Conservation (phyloP, 2,329 filamentous ascomycete genomes). For the Alternaria dauci region DNA sequence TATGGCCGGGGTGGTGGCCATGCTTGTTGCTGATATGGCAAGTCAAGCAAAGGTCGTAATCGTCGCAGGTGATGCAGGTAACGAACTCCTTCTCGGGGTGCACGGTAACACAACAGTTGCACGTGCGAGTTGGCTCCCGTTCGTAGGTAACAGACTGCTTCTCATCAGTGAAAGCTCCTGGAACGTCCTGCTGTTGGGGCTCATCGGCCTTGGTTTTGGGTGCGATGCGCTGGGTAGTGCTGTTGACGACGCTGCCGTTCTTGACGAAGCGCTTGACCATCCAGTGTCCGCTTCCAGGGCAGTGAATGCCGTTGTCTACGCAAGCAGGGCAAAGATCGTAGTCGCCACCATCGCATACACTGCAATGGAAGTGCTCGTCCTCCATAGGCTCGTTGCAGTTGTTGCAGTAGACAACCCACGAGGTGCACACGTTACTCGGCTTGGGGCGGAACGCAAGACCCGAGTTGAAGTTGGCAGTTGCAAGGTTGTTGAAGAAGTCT, state of each 20-base stretch:
- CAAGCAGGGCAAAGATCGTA: slow-evolving; percentile 90
- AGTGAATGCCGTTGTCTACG: slow-evolving; percentile 77
- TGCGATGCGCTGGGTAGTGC: slow-evolving; percentile 81
- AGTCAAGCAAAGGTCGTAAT: slow-evolving; percentile 88
- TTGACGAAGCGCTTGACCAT: slow-evolving; percentile 88
- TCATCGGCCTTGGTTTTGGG: slow-evolving; percentile 64
- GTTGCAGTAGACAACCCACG: slow-evolving; percentile 93
- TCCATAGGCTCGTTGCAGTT: slow-evolving; percentile 80
- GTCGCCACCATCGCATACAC: slow-evolving; percentile 89
- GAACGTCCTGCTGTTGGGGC: slow-evolving; percentile 53
- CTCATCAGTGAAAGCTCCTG: slow-evolving; percentile 57
- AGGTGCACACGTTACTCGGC: slow-evolving; percentile 50
- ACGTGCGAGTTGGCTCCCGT: slow-evolving; percentile 67
- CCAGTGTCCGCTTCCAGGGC: slow-evolving; percentile 84
- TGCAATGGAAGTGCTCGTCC: slow-evolving; percentile 91
- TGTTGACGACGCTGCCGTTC: slow-evolving; percentile 81
- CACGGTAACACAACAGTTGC: slow-evolving; percentile 75
- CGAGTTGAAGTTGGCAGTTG: slow-evolving; percentile 34
- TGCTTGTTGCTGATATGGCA: slow-evolving; percentile 82
- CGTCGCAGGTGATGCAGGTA: slow-evolving; percentile 83
- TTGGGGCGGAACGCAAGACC: slow-evolving; percentile 53
- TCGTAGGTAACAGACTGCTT: slow-evolving; percentile 51
- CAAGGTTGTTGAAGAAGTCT: slow-evolving; percentile 45
- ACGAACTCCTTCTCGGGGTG: slow-evolving; percentile 81
- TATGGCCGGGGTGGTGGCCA: slow-evolving; percentile 89